phyloP scores from a whole-genome alignment of 768 basidiomycete species.

The Boletus subparvulus region DNA sequence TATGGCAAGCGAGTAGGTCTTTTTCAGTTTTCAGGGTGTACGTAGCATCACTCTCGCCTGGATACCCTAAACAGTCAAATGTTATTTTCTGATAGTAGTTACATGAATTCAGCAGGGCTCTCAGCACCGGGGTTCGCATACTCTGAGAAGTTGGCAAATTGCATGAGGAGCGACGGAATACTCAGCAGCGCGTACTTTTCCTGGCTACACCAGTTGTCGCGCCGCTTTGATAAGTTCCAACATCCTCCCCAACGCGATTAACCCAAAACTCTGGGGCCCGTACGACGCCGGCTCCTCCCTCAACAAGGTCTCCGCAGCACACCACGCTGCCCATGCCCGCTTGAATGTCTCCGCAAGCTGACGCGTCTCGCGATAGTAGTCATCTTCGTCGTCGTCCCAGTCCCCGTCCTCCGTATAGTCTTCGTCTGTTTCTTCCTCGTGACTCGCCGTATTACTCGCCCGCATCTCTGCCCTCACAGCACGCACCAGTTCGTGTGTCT shows the following conservation, averaged over 20 bases:
- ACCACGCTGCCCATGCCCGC: slow-evolving; percentile 48
- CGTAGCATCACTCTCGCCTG: slow-evolving; percentile 23
- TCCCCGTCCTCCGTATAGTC: slow-evolving; percentile 25
- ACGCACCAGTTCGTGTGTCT: slow-evolving; percentile 42
- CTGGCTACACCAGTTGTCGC: neutral
- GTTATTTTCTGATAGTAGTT: slow-evolving; percentile 50
- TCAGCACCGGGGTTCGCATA: slow-evolving; percentile 40
- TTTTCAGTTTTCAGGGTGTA: slow-evolving; percentile 77
- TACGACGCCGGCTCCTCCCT: slow-evolving; percentile 27
- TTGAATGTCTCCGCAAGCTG: slow-evolving; percentile 32
- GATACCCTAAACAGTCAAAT: neutral
- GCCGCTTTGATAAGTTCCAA: slow-evolving; percentile 40
- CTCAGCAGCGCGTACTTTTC: no score
- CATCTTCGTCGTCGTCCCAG: slow-evolving; percentile 30
- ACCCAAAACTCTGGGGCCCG: slow-evolving; percentile 37
- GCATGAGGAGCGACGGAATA: no score
- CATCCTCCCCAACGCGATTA: slow-evolving; percentile 39
- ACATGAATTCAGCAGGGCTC: slow-evolving; percentile 76
- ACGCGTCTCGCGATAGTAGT: slow-evolving; percentile 28
- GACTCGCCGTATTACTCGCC: slow-evolving; percentile 2
- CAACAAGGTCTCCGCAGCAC: slow-evolving; percentile 34
- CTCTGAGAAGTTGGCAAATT: no score
- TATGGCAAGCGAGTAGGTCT: slow-evolving; percentile 73
- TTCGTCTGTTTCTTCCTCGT: slow-evolving; percentile 29
- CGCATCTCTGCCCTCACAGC: slow-evolving; percentile 37